phyloP scores from a whole-genome alignment of 371 early-diverging fungal species.

The Mortierella sp. region DNA sequence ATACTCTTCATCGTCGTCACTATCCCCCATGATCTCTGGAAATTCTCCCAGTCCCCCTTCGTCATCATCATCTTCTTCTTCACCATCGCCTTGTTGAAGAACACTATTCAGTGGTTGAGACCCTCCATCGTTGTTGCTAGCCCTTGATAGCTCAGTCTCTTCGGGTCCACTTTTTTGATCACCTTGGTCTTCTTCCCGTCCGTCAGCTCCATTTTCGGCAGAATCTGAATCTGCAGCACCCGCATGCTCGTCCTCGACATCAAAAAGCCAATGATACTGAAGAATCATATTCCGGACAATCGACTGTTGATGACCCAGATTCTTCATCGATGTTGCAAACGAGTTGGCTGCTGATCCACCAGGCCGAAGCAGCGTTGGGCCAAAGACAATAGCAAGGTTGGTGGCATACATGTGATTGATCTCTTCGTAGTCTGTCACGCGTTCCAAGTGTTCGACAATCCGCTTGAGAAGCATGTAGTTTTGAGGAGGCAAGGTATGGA shows the following conservation, averaged over 20 bases:
- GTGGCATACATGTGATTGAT: conserved; percentile 90
- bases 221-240: conserved; percentile 34
- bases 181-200: conserved; percentile 17
- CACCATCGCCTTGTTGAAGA: too few species aligned
- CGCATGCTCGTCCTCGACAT: conserved; percentile 72
- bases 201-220: conserved; percentile 12
- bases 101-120: too few species aligned
- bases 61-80: conserved; percentile 7
- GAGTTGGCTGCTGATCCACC: conserved; percentile 76
- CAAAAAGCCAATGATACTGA: conserved; percentile 87
- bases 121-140: too few species aligned
- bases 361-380: conserved; percentile 82
- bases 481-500: conserved; percentile 72
- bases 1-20: conserved; percentile 28
- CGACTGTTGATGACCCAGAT: conserved; percentile 82
- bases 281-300: conserved; percentile 84
- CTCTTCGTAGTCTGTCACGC: conserved; percentile 85
- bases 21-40: conserved; percentile 32
- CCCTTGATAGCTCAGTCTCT: neutral
- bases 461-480: conserved; percentile 79
- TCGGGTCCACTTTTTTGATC: conserved; percentile 5
- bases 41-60: conserved; percentile 29
- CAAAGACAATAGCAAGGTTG: conserved; percentile 89
- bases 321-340: conserved; percentile 83
- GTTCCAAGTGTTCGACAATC: conserved; percentile 82